These are phyloP conservation scores for Sporothrix pseudoabietina DNA, from an alignment of 2,329 filamentous ascomycete species.

Conservation along the genomic window DNA sequence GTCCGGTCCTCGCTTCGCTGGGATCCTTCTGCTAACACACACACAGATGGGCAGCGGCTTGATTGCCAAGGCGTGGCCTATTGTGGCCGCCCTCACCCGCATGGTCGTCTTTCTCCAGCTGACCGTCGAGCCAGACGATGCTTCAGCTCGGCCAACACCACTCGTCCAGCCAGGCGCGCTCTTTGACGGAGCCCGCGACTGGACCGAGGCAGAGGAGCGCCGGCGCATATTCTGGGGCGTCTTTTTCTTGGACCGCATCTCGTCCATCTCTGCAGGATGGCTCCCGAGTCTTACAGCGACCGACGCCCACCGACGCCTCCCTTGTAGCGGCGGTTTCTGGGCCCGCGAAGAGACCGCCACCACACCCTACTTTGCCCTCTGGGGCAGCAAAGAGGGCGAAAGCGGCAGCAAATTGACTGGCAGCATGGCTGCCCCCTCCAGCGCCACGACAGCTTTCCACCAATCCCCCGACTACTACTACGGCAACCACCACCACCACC, in stretches of 20 bases:
- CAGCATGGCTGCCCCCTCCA: slow-evolving; percentile 10
- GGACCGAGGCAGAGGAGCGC: slow-evolving; percentile 40
- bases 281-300: slow-evolving; percentile 42
- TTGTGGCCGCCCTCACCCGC: slow-evolving; percentile 44
- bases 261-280: slow-evolving; percentile 40
- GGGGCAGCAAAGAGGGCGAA: background rate
- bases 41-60: slow-evolving; percentile 36
- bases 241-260: slow-evolving; percentile 44
- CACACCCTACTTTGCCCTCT: slow-evolving; percentile 41
- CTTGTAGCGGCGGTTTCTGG: slow-evolving; percentile 42
- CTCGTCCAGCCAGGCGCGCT: slow-evolving; percentile 39
- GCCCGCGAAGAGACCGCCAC: slow-evolving; percentile 39
- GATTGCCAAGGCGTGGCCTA: slow-evolving; percentile 43
- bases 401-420: background rate
- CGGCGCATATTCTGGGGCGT: slow-evolving; percentile 45
- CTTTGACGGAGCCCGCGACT: slow-evolving; percentile 39
- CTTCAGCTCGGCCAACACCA: slow-evolving; percentile 30
- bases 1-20: background rate
- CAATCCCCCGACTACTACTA: slow-evolving; percentile 8
- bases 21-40: background rate
- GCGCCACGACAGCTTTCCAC: slow-evolving; percentile 1
- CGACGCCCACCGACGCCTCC: slow-evolving; percentile 42
- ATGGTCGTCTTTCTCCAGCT: slow-evolving; percentile 45
- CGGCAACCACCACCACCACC: slow-evolving; percentile 10
- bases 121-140: slow-evolving; percentile 40